phyloP scores from a whole-genome alignment of 1,284 basidiomycete genomes.

The Quambalaria eucalypti region DNA sequence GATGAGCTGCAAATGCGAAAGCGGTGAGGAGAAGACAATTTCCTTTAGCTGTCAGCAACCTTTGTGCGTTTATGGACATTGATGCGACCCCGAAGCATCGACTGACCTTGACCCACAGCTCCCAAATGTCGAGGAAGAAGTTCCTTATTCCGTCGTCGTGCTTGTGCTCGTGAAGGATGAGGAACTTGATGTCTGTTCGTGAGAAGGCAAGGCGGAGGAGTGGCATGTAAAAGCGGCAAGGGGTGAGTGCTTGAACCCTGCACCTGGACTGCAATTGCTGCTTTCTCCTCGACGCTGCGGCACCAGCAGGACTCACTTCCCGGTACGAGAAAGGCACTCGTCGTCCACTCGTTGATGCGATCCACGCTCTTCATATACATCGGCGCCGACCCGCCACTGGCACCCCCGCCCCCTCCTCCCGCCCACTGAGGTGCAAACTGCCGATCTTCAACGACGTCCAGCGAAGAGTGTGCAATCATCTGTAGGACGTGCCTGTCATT shows the following conservation, averaged over 20 bases:
- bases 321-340: constrained; percentile 34
- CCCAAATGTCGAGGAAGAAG: constrained; percentile 45
- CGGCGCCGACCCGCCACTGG: neutral
- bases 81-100: neutral
- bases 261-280: neutral
- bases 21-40: neutral
- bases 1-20: constrained; percentile 12
- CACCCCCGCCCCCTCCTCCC: constrained; percentile 13
- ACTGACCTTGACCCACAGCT: constrained; percentile 35
- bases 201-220: neutral
- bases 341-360: constrained; percentile 37
- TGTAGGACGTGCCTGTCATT: constrained; percentile 26
- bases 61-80: neutral
- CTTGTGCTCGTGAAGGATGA: constrained; percentile 43
- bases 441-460: constrained; percentile 42
- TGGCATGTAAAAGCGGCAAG: neutral
- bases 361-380: constrained; percentile 42
- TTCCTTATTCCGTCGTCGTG: constrained; percentile 44
- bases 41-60: neutral
- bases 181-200: constrained; percentile 34
- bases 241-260: neutral
- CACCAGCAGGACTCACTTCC: constrained; percentile 25
- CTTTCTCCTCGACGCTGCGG: neutral
- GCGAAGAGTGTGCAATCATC: constrained; percentile 42
- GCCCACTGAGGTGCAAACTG: constrained; percentile 24